Conservation (phyloP, 2,329 filamentous ascomycete genomes). For the Fusarium secorum region DNA sequence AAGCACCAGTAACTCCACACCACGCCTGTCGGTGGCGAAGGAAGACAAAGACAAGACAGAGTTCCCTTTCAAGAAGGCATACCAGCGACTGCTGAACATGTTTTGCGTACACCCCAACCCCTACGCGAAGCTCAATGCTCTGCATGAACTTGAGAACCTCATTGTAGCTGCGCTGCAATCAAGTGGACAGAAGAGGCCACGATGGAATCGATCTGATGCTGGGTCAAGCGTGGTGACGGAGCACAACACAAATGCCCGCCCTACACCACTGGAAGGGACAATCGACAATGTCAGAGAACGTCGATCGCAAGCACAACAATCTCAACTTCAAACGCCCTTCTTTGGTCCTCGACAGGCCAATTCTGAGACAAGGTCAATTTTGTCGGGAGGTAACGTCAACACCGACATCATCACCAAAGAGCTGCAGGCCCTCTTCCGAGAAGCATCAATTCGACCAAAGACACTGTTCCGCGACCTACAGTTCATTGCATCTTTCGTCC, state of each 20-base stretch:
- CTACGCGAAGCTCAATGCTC: conserved; percentile 80
- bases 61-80: conserved; percentile 84
- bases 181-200: conserved; percentile 46
- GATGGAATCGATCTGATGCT: conserved; percentile 50
- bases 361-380: conserved; percentile 57
- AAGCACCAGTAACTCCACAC: conserved; percentile 39
- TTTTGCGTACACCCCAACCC: conserved; percentile 92
- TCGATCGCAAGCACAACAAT: conserved; percentile 61
- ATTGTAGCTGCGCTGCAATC: conserved; percentile 74
- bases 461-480: conserved; percentile 84
- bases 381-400: conserved; percentile 59
- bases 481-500: conserved; percentile 73
- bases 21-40: conserved; percentile 33
- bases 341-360: conserved; percentile 55
- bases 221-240: conserved; percentile 47
- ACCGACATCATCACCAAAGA: conserved; percentile 72
- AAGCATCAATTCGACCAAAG: conserved; percentile 74
- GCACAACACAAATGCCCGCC: conserved; percentile 46
- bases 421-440: conserved; percentile 72
- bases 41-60: conserved; percentile 52
- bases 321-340: conserved; percentile 40
- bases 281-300: conserved; percentile 76
- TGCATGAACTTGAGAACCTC: conserved; percentile 84
- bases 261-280: conserved; percentile 67
- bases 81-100: conserved; percentile 79